Conservation (phyloP, 2,329 filamentous ascomycete species). For the Pseudogymnoascus sp. region DNA sequence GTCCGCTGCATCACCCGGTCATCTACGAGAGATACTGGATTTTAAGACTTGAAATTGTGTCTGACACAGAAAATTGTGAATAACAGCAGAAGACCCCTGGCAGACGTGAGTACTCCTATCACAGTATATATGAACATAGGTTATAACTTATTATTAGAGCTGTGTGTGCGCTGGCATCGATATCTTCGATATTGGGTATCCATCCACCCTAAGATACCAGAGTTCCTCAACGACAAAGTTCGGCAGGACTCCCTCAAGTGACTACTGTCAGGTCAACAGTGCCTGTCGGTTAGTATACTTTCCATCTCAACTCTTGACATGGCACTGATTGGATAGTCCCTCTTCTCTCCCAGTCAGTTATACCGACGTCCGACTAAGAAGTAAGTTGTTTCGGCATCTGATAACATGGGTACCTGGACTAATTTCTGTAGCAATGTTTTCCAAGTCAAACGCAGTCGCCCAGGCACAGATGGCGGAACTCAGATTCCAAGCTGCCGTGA, state of each 20-base stretch:
- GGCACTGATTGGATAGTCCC: not conserved
- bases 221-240: not conserved
- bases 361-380: not conserved
- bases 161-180: not conserved
- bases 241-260: not conserved
- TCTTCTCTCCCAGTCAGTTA: not conserved
- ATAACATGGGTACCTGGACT: not conserved
- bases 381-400: not conserved
- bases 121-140: not conserved
- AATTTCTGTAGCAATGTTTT: not conserved
- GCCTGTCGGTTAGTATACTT: not conserved
- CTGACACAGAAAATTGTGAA: not conserved
- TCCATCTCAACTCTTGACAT: not conserved
- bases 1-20: not conserved
- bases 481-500: not conserved
- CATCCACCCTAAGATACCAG: not conserved
- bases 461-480: not conserved
- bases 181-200: not conserved
- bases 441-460: not conserved
- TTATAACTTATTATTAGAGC: not conserved
- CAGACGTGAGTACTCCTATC: not conserved
- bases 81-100: not conserved
- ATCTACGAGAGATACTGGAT: not conserved
- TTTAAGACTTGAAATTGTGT: conserved; percentile 2
- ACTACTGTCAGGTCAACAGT: not conserved